Evolutionary conservation across 495 filamentous ascomycete species (phyloP).

Genomic region (Penicillium canescens): DNA sequence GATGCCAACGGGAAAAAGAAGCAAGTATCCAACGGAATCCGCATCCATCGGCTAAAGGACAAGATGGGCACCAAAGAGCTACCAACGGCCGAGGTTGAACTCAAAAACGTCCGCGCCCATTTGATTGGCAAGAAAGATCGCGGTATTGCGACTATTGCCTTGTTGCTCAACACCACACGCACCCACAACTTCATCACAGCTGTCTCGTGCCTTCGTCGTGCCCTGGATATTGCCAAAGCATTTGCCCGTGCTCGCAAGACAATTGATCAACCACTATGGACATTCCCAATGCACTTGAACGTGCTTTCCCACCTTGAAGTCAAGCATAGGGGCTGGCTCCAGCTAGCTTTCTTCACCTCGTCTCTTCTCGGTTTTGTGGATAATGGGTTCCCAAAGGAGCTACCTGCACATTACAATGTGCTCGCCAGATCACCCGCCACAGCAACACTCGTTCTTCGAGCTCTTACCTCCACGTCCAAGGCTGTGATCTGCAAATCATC

Average conservation of each 20-base stretch:
- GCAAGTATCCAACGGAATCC: slow-evolving; percentile 58
- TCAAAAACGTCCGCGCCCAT: slow-evolving; percentile 60
- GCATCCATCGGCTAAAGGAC: slow-evolving; percentile 66
- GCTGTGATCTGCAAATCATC: slow-evolving; percentile 57
- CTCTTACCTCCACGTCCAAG: slow-evolving; percentile 63
- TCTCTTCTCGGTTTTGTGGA: slow-evolving; percentile 58
- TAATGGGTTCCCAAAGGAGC: slow-evolving; percentile 17
- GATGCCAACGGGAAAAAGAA: slow-evolving; percentile 12
- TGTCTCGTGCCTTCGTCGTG: slow-evolving; percentile 55
- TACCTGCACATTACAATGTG: slow-evolving; percentile 9
- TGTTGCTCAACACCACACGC: slow-evolving; percentile 66
- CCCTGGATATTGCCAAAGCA: slow-evolving; percentile 57
- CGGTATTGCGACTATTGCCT: slow-evolving; percentile 61
- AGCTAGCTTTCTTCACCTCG: slow-evolving; percentile 59
- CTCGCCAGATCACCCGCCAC: slow-evolving; percentile 11
- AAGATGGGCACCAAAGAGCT: slow-evolving; percentile 70
- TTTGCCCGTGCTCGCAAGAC: slow-evolving; percentile 53
- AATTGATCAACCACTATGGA: slow-evolving; percentile 46
- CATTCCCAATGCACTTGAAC: slow-evolving; percentile 58
- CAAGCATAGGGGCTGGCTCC: slow-evolving; percentile 55
- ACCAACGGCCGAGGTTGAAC: slow-evolving; percentile 70
- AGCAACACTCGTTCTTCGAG: slow-evolving; percentile 53
- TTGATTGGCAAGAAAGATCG: slow-evolving; percentile 60
- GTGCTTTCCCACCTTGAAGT: slow-evolving; percentile 55
- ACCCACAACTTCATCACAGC: slow-evolving; percentile 60